Evolutionary conservation across 129 eudicot genomes (phyloP).

Genomic region (Ambrosia artemisiifolia): DNA sequence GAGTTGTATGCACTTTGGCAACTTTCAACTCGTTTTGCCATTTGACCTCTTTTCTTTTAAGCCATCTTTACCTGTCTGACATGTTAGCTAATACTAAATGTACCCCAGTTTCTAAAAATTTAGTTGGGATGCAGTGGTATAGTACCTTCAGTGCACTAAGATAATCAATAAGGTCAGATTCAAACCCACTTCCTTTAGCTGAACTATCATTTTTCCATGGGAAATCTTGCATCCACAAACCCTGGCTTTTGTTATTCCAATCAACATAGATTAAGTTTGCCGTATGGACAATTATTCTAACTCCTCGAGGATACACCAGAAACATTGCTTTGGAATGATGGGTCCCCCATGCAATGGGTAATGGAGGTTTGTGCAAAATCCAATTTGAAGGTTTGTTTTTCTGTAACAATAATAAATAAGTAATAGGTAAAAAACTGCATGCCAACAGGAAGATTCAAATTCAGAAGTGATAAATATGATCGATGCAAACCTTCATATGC

Average conservation of each 20-base stretch:
- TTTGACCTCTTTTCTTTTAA: neutral
- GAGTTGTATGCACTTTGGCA: neutral
- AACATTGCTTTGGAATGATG: constrained; percentile 99
- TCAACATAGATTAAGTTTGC: constrained; percentile 94
- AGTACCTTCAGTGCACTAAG: constrained; percentile 78
- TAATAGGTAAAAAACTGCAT: constrained; percentile 12
- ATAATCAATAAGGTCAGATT: constrained; percentile 75
- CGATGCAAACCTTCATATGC: constrained; percentile 70
- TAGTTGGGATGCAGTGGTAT: constrained; percentile 4
- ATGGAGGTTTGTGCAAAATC: constrained; percentile 90
- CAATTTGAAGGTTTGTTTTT: constrained; percentile 71
- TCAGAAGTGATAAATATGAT: constrained; percentile 15
- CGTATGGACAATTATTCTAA: constrained; percentile 83
- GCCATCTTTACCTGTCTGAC: neutral
- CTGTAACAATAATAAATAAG: constrained; percentile 44
- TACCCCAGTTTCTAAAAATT: neutral
- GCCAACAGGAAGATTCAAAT: constrained; percentile 14
- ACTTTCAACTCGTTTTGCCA: neutral
- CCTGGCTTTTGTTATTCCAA: constrained; percentile 98
- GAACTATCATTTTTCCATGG: constrained; percentile 72
- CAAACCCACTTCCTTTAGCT: constrained; percentile 64
- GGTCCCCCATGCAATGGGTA: constrained; percentile 97
- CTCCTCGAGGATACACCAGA: constrained; percentile 91
- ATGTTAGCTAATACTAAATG: neutral
- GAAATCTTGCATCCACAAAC: constrained; percentile 99